Evolutionary conservation across 176 grass and related monocot genomes (phyloP).

Genomic region (Ananas comosus): DNA sequence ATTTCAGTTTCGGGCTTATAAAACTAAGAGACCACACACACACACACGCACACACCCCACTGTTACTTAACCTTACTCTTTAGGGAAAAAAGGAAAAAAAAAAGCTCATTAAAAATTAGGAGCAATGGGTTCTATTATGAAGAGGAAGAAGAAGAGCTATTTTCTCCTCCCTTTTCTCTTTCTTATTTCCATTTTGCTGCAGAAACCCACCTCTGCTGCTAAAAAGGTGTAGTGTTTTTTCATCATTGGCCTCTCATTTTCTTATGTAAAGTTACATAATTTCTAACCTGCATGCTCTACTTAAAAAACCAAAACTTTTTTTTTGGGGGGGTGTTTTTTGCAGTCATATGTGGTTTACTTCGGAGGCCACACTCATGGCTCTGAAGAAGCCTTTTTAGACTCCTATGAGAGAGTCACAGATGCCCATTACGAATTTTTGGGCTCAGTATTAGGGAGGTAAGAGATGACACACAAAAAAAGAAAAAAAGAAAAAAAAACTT

Average conservation of each 20-base stretch:
- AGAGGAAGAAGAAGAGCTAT: slow-evolving; percentile 5
- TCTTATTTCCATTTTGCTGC: slow-evolving; percentile 21
- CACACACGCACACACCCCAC: neutral
- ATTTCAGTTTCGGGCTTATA: slow-evolving; percentile 10
- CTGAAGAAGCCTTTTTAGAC: slow-evolving; percentile 26
- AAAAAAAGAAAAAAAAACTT: neutral
- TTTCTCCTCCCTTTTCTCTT: slow-evolving; percentile 11
- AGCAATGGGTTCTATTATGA: slow-evolving; percentile 6
- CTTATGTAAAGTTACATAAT: neutral
- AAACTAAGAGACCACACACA: slow-evolving; percentile 25
- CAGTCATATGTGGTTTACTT: slow-evolving; percentile 86
- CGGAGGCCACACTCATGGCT: slow-evolving; percentile 51
- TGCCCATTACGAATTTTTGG: slow-evolving; percentile 59
- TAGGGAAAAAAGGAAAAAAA: neutral
- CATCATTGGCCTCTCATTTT: neutral
- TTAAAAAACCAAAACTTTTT: neutral
- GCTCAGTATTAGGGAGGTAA: slow-evolving; percentile 68
- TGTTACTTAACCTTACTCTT: neutral
- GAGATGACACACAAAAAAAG: no score
- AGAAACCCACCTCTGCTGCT: slow-evolving; percentile 18
- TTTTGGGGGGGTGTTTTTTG: neutral
- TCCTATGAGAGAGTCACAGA: slow-evolving; percentile 27
- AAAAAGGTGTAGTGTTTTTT: slow-evolving; percentile 22
- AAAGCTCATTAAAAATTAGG: neutral
- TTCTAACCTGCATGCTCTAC: neutral